Base-by-base conservation (phyloP, 805 yeast species). In the Hanseniaspora valbyensis region DNA sequence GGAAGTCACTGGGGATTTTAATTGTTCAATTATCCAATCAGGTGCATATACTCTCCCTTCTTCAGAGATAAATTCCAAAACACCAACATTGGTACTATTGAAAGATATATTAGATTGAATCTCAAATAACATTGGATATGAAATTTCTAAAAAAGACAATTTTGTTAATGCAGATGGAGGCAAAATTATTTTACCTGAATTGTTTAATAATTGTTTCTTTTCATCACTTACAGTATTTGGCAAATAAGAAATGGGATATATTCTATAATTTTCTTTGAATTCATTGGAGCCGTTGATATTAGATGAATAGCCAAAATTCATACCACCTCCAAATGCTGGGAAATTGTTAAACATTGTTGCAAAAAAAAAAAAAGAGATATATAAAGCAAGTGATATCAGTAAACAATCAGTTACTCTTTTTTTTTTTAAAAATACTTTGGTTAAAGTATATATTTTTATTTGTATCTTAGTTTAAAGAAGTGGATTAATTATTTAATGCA, bases 11-110 rank as follows among this genome's bases (percentile, higher is more conserved):
- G 75, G 74, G 7, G 84, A 67, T 30, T 72, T 70, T 34, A 92
- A 67, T 0, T 94, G 83, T 41, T 69, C 74, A 83, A 92, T 77
- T 89, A 92, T 89, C 99, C 99, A 92, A 58, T 85, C 87, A 0
- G 99, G 99, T 32, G 92, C 60, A 63, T 92, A 92, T 2, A 78
- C 92, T 52, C 98, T 73, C 16, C 99, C 99, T 69, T 92, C 98
- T 61, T 92, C 97, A 0, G 98, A 96, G 16, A 85, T 83, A 64
- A 92, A 92, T 67, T 92, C 98, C 54, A 92, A 69, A 26, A 92
- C 98, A 61, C 99, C 99, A 42, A 89, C 83, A 63, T 88, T 95
- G 0, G 96, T 86, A 7, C 63, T 69, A 29, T 71, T 62, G 2
- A 72, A 69, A 22, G 75, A 70, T 33, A 76, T 81, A 57, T 82